Conservation (phyloP, 73 alveolate species). For the Effrenium voratum region DNA sequence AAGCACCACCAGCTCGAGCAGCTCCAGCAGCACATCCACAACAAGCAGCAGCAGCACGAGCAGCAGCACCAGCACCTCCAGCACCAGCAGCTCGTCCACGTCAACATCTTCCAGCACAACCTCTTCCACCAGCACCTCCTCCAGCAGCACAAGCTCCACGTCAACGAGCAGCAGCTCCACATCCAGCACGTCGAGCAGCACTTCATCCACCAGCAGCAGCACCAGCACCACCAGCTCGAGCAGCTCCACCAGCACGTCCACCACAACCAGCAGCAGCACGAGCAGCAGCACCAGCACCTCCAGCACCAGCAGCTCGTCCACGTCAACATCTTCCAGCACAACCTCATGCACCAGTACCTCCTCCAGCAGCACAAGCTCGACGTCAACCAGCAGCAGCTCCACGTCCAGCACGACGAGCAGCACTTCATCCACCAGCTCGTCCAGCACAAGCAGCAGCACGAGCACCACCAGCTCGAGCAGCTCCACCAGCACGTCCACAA, state of each 20-base stretch:
- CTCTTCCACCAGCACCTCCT: conserved; percentile 22
- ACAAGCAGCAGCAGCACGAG: neutral
- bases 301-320: conserved; percentile 19
- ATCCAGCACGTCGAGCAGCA: neutral
- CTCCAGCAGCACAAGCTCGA: conserved; percentile 18
- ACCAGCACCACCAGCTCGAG: neutral
- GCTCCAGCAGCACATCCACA: conserved; percentile 6
- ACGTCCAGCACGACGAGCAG: neutral
- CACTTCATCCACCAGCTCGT: neutral
- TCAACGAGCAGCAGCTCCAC: conserved; percentile 3
- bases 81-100: conserved; percentile 37
- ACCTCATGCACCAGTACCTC: conserved; percentile 25
- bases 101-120: neutral
- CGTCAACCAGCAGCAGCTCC: neutral
- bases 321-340: neutral
- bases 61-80: neutral
- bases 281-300: conserved; percentile 6
- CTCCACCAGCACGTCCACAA: conserved; percentile 19
- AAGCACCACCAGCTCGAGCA: neutral
- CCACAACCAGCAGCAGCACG: neutral
- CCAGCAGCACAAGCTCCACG: neutral
- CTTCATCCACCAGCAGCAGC: neutral
- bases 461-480: neutral
- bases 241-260: conserved; percentile 18
- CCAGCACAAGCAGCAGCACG: neutral